A percentile compares a stretch with the other conserved stretches of the same genome.
phyloP scores from a whole-genome alignment of 352 stramenopile species.

The Globisporangium emineosum region DNA sequence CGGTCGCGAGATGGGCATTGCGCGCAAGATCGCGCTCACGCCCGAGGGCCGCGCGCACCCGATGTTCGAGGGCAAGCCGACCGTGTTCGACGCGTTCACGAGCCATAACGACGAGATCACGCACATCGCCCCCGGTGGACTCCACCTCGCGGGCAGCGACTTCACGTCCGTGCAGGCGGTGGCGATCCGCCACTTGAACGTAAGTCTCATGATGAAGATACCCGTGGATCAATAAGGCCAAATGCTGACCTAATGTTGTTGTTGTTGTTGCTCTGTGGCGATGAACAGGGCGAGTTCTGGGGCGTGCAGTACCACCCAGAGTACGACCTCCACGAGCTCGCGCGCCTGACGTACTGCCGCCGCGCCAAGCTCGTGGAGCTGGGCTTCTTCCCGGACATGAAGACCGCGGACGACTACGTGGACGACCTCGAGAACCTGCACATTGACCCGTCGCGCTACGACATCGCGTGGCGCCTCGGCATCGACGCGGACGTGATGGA shows the following conservation, averaged over 20 bases:
- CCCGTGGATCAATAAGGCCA: neutral
- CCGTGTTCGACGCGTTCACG: constrained; percentile 78
- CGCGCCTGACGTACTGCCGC: constrained; percentile 67
- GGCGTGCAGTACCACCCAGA: constrained; percentile 83
- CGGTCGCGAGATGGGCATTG: constrained; percentile 73
- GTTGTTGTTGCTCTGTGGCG: constrained; percentile 21
- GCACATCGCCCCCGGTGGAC: constrained; percentile 57
- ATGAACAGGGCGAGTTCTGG: constrained; percentile 66
- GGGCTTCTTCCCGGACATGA: constrained; percentile 73
- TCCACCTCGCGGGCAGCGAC: constrained; percentile 57
- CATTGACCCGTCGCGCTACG: constrained; percentile 63
- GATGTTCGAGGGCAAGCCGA: constrained; percentile 80
- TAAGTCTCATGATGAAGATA: no score
- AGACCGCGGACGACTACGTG: constrained; percentile 65
- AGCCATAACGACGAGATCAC: constrained; percentile 85
- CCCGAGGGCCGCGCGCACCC: constrained; percentile 71
- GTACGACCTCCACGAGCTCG: constrained; percentile 82
- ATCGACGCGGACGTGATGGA: constrained; percentile 82
- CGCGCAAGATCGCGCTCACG: constrained; percentile 74
- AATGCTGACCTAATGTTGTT: neutral
- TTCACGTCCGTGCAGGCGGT: constrained; percentile 75
- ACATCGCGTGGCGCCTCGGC: constrained; percentile 75
- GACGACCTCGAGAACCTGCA: constrained; percentile 75
- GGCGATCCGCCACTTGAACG: constrained; percentile 66
- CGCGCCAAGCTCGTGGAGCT: constrained; percentile 59